These are phyloP conservation scores for Nicotiana tabacum DNA, from an alignment of 257 asterid genomes.

Conservation along the genomic window DNA sequence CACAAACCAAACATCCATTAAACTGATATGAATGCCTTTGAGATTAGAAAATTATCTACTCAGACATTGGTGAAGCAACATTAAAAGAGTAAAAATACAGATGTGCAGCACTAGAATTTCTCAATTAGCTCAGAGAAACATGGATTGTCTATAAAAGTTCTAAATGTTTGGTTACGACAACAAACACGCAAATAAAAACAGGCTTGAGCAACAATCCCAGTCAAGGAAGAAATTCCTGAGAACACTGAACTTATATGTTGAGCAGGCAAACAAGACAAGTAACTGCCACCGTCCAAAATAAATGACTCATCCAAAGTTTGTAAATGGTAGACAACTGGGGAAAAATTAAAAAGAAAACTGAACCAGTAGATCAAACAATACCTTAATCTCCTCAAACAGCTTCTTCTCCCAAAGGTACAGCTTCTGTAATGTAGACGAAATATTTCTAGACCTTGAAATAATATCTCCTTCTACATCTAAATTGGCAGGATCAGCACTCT, in stretches of 20 bases:
- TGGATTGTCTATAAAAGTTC: neutral
- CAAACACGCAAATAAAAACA: too few species aligned
- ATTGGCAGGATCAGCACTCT: slow-evolving; percentile 39
- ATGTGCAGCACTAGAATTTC: neutral
- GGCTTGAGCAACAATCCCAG: neutral
- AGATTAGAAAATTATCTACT: neutral
- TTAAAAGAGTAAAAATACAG: neutral
- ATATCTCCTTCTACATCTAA: slow-evolving; percentile 51
- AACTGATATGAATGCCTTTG: neutral
- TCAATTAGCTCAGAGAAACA: neutral
- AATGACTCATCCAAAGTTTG: neutral
- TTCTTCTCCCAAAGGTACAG: slow-evolving; percentile 95
- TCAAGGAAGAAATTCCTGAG: neutral
- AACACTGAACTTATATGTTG: neutral
- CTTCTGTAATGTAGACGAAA: slow-evolving; percentile 87
- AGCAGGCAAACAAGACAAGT: neutral
- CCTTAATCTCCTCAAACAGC: slow-evolving; percentile 93
- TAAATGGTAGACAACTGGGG: neutral
- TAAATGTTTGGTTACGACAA: neutral
- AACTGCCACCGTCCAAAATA: neutral
- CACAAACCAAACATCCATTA: neutral
- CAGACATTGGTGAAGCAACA: neutral
- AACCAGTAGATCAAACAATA: slow-evolving; percentile 22
- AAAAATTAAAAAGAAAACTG: neutral
- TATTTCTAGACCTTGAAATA: slow-evolving; percentile 54